These are phyloP conservation scores for Gaertneriomyces semiglobifer DNA, from an alignment of 192 early-diverging fungal species.

Conservation along the genomic window DNA sequence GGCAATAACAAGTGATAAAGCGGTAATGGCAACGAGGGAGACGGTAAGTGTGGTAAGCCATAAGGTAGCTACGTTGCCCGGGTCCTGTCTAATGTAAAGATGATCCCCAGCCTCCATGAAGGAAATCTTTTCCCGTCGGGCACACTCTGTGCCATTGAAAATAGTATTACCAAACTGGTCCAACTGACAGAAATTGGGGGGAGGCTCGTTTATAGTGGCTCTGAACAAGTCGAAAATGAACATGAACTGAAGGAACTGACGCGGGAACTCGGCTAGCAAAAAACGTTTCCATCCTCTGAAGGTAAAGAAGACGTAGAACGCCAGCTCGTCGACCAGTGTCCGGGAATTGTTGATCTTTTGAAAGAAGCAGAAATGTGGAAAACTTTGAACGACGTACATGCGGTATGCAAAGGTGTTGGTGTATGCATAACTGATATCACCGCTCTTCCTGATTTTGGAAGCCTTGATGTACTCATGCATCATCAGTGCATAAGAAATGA, in stretches of 20 bases:
- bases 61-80: no score
- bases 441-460: conserved; percentile 53
- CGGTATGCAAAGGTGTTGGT: conserved; percentile 62
- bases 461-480: conserved; percentile 69
- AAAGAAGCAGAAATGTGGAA: conserved; percentile 82
- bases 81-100: no score
- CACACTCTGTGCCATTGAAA: neutral
- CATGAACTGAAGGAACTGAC: conserved; percentile 62
- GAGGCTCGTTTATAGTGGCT: conserved; percentile 9
- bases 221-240: conserved; percentile 36
- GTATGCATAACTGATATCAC: conserved; percentile 75
- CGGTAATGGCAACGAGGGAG: conserved; percentile 55
- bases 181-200: neutral
- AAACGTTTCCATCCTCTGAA: conserved; percentile 84
- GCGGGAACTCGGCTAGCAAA: conserved; percentile 76
- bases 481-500: conserved; percentile 66
- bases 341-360: conserved; percentile 62
- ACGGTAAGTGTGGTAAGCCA: conserved; percentile 58
- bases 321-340: conserved; percentile 61
- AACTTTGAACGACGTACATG: conserved; percentile 69
- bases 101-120: no score
- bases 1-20: conserved; percentile 56
- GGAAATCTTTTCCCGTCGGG: neutral
- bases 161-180: neutral
- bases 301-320: conserved; percentile 85